Evolutionary conservation across 306 rosid genomes (phyloP).

Genomic region (Rosa multiflora): DNA sequence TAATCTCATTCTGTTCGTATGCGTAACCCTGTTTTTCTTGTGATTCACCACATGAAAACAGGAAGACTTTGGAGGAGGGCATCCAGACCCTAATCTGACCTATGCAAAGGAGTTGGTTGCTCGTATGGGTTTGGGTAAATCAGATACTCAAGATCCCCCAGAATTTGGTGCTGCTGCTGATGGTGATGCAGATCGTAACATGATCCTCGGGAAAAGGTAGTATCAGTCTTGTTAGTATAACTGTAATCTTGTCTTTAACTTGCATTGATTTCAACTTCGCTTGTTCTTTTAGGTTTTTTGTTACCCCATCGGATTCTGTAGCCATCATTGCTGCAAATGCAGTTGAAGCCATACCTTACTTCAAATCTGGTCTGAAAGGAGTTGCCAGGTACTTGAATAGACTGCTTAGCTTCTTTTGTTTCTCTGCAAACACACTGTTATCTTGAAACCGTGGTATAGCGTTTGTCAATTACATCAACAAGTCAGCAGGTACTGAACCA

Average conservation of each 20-base stretch:
- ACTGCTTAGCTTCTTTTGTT: not conserved
- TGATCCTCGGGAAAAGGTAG: conserved; percentile 98
- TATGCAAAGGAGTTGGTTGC: conserved; percentile 97
- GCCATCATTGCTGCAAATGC: conserved; percentile 99
- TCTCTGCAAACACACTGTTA: not conserved
- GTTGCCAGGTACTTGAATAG: conserved; percentile 79
- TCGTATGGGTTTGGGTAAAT: conserved; percentile 86
- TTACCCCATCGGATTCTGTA: conserved; percentile 98
- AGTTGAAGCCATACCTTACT: conserved; percentile 93
- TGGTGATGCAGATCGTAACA: conserved; percentile 99
- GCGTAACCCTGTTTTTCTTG: not conserved
- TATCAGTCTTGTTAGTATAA: conserved; percentile 3
- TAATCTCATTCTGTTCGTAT: not conserved
- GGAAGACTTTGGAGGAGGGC: conserved; percentile 99
- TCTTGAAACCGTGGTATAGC: not conserved
- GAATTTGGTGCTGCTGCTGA: conserved; percentile 99
- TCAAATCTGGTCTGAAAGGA: conserved; percentile 90
- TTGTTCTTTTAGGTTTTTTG: conserved; percentile 69
- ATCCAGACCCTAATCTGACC: conserved; percentile 98
- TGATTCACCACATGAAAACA: conserved; percentile 38
- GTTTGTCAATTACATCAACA: not conserved
- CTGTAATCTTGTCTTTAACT: conserved; percentile 13
- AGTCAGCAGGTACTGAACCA: not conserved
- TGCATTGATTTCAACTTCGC: conserved; percentile 13
- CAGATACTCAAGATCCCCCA: conserved; percentile 68